A percentile compares a stretch with the other conserved stretches of the same genome.
These are phyloP conservation scores for Rubia yunnanensis DNA, from an alignment of 257 asterid species.

Conservation along the genomic window DNA sequence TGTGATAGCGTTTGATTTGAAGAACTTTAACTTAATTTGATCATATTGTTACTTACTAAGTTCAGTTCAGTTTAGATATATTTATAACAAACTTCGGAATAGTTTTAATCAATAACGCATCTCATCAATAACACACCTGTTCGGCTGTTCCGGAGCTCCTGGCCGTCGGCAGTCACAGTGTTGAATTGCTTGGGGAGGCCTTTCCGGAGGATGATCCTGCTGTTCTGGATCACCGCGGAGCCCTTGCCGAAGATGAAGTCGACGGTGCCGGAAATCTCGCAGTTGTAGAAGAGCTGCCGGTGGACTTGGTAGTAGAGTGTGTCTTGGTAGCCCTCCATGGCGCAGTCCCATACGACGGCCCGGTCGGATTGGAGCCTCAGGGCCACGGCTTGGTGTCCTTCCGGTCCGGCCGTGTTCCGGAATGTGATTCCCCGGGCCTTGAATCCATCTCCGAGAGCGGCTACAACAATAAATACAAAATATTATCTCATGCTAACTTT, in stretches of 20 bases:
- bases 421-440: slow-evolving; percentile 73
- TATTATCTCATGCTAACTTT: no score
- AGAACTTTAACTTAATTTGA: no score
- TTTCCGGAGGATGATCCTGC: slow-evolving; percentile 34
- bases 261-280: slow-evolving; percentile 72
- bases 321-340: slow-evolving; percentile 66
- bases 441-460: slow-evolving; percentile 53
- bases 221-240: slow-evolving; percentile 66
- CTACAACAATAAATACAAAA: background rate
- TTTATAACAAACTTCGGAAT: no score
- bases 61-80: no score
- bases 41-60: no score
- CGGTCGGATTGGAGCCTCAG: slow-evolving; percentile 70
- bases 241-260: slow-evolving; percentile 95
- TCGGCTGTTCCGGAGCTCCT: background rate
- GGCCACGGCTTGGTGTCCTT: slow-evolving; percentile 82
- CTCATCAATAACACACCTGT: no score
- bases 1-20: no score
- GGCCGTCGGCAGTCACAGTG: background rate
- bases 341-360: slow-evolving; percentile 58
- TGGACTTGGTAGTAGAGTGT: slow-evolving; percentile 67
- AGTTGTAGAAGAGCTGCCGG: slow-evolving; percentile 78
- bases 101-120: no score
- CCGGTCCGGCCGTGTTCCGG: slow-evolving; percentile 77
- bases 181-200: background rate